A percentile compares a stretch with the other conserved stretches of the same genome.
phyloP scores from a whole-genome alignment of 139 green algal genomes.

The Diplosphaera chodatii region DNA sequence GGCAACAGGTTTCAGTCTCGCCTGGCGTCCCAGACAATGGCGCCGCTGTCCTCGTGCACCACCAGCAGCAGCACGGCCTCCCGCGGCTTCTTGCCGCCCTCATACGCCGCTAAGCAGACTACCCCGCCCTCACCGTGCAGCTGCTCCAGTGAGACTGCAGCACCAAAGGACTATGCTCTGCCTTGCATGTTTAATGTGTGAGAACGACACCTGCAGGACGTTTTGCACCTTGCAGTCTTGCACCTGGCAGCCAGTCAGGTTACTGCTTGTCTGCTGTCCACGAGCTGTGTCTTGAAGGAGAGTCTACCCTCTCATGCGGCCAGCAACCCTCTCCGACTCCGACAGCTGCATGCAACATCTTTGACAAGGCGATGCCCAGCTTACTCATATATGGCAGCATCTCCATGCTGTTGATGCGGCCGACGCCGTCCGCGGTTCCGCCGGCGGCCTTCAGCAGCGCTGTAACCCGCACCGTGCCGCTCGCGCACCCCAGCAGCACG shows the following conservation, averaged over 20 bases:
- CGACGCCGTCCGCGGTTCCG: constrained; percentile 5
- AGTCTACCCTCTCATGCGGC: too few species aligned
- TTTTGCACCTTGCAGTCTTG: too few species aligned
- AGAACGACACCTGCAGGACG: too few species aligned
- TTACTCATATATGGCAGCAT: constrained; percentile 37
- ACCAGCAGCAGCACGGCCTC: constrained; percentile 28
- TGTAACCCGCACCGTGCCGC: constrained; percentile 30
- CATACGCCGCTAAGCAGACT: constrained; percentile 12
- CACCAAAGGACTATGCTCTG: too few species aligned
- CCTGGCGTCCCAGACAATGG: constrained; percentile 43
- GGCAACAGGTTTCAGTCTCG: background rate
- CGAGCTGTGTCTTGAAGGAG: too few species aligned
- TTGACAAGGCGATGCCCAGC: too few species aligned
- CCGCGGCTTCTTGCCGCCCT: background rate
- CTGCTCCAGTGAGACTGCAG: constrained; percentile 33
- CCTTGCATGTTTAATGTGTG: too few species aligned
- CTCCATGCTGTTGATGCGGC: constrained; percentile 5
- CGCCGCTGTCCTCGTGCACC: constrained; percentile 28
- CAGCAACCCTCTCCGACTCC: too few species aligned
- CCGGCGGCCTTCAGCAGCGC: constrained; percentile 18
- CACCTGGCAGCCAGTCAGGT: too few species aligned
- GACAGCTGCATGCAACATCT: too few species aligned
- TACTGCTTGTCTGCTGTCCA: too few species aligned
- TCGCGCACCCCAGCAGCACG: constrained; percentile 37
- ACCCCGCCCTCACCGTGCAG: constrained; percentile 22